Percentiles rank a stretch among this genome's conserved stretches.
Evolutionary conservation across 768 basidiomycete genomes (phyloP).

Genomic region (Lactarius deliciosus): DNA sequence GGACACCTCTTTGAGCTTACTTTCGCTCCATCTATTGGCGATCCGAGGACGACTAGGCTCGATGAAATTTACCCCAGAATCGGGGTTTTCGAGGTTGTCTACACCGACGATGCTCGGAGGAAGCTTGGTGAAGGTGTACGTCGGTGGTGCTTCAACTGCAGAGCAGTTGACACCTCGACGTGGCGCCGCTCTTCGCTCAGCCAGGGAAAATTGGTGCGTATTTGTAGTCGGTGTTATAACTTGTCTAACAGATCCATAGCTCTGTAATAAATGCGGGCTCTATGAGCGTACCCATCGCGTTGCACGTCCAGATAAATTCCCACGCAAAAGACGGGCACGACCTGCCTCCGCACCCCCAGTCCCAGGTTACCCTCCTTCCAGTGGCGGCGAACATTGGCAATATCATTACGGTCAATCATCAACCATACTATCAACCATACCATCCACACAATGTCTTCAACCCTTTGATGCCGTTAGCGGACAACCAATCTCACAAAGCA

Average conservation of each 20-base stretch:
- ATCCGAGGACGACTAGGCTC: neutral
- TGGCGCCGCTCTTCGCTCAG: slow-evolving; percentile 74
- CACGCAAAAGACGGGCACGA: slow-evolving; percentile 11
- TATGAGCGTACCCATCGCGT: slow-evolving; percentile 79
- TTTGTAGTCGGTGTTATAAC: neutral
- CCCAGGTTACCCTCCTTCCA: neutral
- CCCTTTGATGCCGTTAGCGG: neutral
- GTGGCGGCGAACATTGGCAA: neutral
- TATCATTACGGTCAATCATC: neutral
- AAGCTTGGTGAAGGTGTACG: slow-evolving; percentile 75
- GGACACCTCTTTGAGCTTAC: neutral
- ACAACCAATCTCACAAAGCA: neutral
- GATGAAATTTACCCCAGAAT: neutral
- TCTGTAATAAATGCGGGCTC: slow-evolving; percentile 64
- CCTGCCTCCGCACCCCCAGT: neutral
- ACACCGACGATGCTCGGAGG: slow-evolving; percentile 76
- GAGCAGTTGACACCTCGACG: slow-evolving; percentile 76
- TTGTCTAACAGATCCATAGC: slow-evolving; percentile 3
- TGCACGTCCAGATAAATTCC: slow-evolving; percentile 48
- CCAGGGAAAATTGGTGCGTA: slow-evolving; percentile 68
- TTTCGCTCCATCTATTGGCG: neutral
- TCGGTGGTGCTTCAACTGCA: slow-evolving; percentile 78
- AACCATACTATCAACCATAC: neutral
- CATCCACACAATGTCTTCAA: neutral
- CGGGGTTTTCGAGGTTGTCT: slow-evolving; percentile 1